Conservation (phyloP, 345 rosid species). For the Syzygium grande region DNA sequence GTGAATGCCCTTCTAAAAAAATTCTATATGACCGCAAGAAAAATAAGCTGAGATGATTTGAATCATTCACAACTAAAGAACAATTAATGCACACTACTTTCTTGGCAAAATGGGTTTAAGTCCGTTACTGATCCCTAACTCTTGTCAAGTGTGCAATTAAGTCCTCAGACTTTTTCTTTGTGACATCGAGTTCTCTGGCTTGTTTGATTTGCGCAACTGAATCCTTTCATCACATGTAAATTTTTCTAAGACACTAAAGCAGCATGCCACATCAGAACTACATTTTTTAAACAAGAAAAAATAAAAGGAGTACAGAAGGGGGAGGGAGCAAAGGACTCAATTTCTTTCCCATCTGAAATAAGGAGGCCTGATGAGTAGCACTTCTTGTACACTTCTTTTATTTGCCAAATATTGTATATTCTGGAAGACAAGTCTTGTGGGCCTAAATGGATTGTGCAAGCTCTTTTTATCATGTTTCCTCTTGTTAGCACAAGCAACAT, state of each 20-base stretch:
- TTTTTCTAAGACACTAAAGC: neutral
- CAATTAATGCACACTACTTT: neutral
- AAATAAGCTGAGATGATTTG: neutral
- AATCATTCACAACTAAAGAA: neutral
- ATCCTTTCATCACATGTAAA: neutral
- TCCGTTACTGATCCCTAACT: neutral
- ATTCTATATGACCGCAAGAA: neutral
- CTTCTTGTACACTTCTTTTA: neutral
- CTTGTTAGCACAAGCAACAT: neutral
- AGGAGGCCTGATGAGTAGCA: neutral
- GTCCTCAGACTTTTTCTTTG: neutral
- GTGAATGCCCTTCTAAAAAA: neutral
- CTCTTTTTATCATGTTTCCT: neutral
- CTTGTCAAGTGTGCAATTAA: neutral
- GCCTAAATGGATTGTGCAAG: neutral
- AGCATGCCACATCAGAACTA: neutral
- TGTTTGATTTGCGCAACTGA: neutral
- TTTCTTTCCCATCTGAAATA: neutral
- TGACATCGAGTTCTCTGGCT: neutral
- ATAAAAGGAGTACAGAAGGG: neutral
- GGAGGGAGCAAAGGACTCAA: neutral
- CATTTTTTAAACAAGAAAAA: neutral
- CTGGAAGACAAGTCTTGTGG: neutral
- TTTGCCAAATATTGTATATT: neutral
- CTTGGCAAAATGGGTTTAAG: neutral